Percentiles rank a stretch among this genome's conserved stretches.
These are phyloP conservation scores for Plasmodium cynomolgi DNA, from an alignment of 169 alveolate species.

Conservation along the genomic window DNA sequence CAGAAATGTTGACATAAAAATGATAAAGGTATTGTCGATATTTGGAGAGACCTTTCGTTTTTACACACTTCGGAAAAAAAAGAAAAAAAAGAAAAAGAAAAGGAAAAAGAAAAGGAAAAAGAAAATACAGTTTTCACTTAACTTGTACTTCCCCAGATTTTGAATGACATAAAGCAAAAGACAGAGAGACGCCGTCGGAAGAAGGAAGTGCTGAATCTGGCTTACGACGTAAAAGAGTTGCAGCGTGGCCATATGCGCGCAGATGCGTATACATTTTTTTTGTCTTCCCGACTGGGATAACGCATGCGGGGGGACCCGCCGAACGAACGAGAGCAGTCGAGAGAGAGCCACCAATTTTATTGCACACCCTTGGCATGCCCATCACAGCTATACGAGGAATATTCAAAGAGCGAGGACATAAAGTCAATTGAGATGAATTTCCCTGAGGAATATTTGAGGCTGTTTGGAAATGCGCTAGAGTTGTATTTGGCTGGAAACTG, in stretches of 20 bases:
- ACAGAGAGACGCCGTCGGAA: conserved; percentile 42
- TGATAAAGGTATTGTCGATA: conserved; percentile 76
- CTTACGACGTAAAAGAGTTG: conserved; percentile 11
- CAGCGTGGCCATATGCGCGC: neutral
- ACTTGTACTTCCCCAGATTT: neutral
- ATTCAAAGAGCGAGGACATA: conserved; percentile 72
- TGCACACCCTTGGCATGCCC: neutral
- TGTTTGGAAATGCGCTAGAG: conserved; percentile 83
- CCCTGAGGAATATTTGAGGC: conserved; percentile 82
- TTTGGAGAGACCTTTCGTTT: conserved; percentile 64
- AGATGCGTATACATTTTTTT: neutral
- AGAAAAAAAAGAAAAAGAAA: neutral
- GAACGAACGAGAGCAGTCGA: neutral
- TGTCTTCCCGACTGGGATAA: neutral
- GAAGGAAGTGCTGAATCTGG: conserved; percentile 41
- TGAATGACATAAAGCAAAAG: conserved; percentile 55
- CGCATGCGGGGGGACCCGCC: neutral
- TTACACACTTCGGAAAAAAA: neutral
- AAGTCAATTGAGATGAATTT: conserved; percentile 82
- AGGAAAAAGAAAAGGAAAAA: neutral
- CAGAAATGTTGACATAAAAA: conserved; percentile 52
- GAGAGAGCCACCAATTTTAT: neutral
- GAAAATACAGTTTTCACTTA: neutral
- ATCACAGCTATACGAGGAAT: conserved; percentile 42
- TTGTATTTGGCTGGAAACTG: conserved; percentile 89